Percentiles rank a stretch among this genome's conserved stretches.
These are phyloP conservation scores for Eragrostis nindensis DNA, from an alignment of 176 grass and related monocot genomes.

Conservation along the genomic window DNA sequence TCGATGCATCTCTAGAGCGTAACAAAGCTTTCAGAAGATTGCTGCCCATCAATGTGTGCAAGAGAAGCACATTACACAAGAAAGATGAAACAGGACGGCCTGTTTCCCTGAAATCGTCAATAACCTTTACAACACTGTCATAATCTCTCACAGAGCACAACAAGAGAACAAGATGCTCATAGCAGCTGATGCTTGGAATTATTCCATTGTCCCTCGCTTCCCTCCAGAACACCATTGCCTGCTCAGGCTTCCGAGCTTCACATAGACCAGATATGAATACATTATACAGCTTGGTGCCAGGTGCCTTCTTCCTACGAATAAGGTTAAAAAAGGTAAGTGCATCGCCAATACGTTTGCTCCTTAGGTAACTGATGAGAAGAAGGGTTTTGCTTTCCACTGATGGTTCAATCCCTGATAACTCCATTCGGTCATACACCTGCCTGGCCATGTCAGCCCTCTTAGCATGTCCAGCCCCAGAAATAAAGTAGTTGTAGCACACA, in stretches of 20 bases:
- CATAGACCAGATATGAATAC: conserved; percentile 84
- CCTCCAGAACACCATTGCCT: conserved; percentile 82
- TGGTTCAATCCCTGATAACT: conserved; percentile 65
- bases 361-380: conserved; percentile 84
- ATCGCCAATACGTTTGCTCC: conserved; percentile 74
- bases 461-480: conserved; percentile 72
- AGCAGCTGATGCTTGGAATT: conserved; percentile 76
- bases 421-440: conserved; percentile 76
- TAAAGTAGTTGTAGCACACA: conserved; percentile 86
- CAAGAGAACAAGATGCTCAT: conserved; percentile 82
- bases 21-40: conserved; percentile 66
- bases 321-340: conserved; percentile 69
- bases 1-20: conserved; percentile 50
- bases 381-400: conserved; percentile 60
- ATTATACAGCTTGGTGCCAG: conserved; percentile 77
- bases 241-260: conserved; percentile 68
- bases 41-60: conserved; percentile 70
- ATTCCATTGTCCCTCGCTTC: conserved; percentile 78
- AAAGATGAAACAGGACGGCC: conserved; percentile 89
- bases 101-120: conserved; percentile 81
- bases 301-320: conserved; percentile 60
- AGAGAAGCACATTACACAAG: conserved; percentile 87
- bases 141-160: conserved; percentile 69
- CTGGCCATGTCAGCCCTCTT: conserved; percentile 76
- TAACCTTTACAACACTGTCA: conserved; percentile 64